Evolutionary conservation across 805 yeast species (phyloP), one percentile per base, ranked within the genome.

Genomic region (Pichia membranifaciens): DNA sequence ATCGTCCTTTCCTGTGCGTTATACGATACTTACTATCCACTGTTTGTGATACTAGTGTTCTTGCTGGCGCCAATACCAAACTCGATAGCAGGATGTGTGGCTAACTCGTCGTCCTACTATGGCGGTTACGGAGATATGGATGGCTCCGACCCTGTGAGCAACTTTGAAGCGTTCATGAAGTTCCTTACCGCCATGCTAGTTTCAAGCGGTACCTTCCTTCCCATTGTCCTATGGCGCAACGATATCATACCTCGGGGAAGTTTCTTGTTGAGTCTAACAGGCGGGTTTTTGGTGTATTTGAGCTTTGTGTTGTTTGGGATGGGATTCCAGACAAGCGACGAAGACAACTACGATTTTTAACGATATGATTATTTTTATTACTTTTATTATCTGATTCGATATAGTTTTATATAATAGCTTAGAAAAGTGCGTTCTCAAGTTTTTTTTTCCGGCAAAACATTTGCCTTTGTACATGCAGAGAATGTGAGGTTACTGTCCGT

Each of bases 1-100:
- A 93, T 90, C 39, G 84, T 91, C 25, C 72, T 93, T 35, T 85
- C 96, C 45, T 88, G 96, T 56, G 91, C 91, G 3, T 72, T 93
- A 21, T 87, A 76, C 68, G 81, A 84, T 48, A 90, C 89, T 65
- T 93, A 96, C 90, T 80, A 83, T 56, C 97, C 99, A 40, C 73
- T 91, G 54, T 78, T 82, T 39, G 93, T 85, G 54, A 66, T 66
- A 4, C 56, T 51, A 4, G 54, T 66, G 6, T 66, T 66, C 45
- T 52, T 66, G 20, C 18, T 64, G n/a, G 70, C 70, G 0, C 69
- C 70, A 13, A 47, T 66, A n/a, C 70, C 70, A 17, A 66, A 66
- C 45, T 53, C 64, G 5, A 28, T 66, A 3, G 55, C 62, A 6
- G 52, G 53, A 21, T 57, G 55, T 32, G 44, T 54, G 54, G 28